A percentile compares a stretch with the other conserved stretches of the same genome.
Conservation (phyloP, 352 stramenopile species). For the Globisporangium orthogonon region DNA sequence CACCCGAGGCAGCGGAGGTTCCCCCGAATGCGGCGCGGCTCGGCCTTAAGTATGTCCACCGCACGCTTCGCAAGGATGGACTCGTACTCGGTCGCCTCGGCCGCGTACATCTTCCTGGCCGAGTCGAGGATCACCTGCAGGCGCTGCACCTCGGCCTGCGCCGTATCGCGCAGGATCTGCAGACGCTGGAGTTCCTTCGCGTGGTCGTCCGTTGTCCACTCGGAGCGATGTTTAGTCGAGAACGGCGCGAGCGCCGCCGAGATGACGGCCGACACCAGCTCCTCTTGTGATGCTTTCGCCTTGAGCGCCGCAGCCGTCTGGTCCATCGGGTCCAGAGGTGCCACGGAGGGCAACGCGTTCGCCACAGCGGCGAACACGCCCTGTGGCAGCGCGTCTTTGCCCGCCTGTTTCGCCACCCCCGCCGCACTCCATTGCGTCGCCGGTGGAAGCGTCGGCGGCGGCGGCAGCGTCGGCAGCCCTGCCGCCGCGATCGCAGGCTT, state of each 20-base stretch:
- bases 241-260: slow-evolving; percentile 10
- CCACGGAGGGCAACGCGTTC: not conserved
- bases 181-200: slow-evolving; percentile 29
- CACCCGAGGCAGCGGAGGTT: slow-evolving; percentile 57
- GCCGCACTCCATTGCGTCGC: not conserved
- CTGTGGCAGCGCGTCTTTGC: not conserved
- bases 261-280: slow-evolving; percentile 11
- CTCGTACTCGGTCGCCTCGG: slow-evolving; percentile 29
- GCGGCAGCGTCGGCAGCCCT: not conserved
- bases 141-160: slow-evolving; percentile 27
- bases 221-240: slow-evolving; percentile 9
- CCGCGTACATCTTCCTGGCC: slow-evolving; percentile 21
- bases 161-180: slow-evolving; percentile 24
- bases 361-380: not conserved
- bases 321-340: not conserved
- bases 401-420: slow-evolving; percentile 5
- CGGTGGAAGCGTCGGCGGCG: not conserved
- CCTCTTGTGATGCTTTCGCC: slow-evolving; percentile 5
- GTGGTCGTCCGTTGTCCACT: slow-evolving; percentile 15
- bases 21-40: slow-evolving; percentile 23
- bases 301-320: not conserved
- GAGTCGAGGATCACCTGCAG: slow-evolving; percentile 27
- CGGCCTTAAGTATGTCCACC: slow-evolving; percentile 25
- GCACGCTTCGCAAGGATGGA: slow-evolving; percentile 23
- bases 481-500: not conserved